Evolutionary conservation across 768 basidiomycete genomes (phyloP), one percentile per base, ranked within the genome.

Genomic region (Boletus rex-veris): DNA sequence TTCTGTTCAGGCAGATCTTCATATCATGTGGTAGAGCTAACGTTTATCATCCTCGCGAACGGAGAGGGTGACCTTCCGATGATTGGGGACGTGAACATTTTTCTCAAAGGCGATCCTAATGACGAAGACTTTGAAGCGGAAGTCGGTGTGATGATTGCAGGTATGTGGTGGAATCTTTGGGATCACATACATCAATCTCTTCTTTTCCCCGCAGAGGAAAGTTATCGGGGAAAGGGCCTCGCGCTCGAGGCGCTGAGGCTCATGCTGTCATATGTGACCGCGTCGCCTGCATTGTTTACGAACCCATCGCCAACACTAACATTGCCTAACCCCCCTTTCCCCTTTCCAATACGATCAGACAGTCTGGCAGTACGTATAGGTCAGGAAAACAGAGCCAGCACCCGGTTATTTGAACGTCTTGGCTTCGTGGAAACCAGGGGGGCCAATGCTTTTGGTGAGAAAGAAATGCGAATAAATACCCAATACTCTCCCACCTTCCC

Each of bases 11-110:
- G 5, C 21, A 35, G 37, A 43, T 15, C 16, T 45, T 55, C 41
- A 63, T 18, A n/a, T 33, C 45, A 4, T 47, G 11, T 14, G 48
- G 15, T 65, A 87, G 85, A 96, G 68, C 73, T 96, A 14, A 96
- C 94, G 0, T 96, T 96, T 68, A 96, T 98, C 71, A 74, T 98
- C 45, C 83, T 94, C 42, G 80, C 81, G 33, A 61, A 71, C 7
- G 54, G 66, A 8, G 58, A 56, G 18, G 65, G 67, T 1, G 54
- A 61, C 11, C 64, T 76, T 54, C 80, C 77, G 10, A 94, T 96
- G 92, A 74, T 95, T 18, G 95, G 95, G 31, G 95, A 98, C 66
- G 92, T 93, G 35, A 97, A 97, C 68, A 71, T 97, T 26, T 97
- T 97, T 68, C 71, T 96, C 40, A 86, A 87, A 43, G 83, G 84